Conservation (phyloP, 2,329 filamentous ascomycete genomes). For the Neonectria hederae region DNA sequence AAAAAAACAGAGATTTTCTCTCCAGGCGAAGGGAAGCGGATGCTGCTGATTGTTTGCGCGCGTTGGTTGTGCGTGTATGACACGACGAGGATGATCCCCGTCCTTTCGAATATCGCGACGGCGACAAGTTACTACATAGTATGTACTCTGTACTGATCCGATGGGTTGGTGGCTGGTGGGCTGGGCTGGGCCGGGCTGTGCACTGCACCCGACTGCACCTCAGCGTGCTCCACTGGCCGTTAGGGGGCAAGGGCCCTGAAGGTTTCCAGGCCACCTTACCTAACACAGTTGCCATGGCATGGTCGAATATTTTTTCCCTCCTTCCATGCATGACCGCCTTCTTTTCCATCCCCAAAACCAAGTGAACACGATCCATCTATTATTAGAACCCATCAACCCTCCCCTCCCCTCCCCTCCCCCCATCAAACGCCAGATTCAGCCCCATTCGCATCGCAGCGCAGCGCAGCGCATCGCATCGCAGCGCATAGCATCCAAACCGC, state of each 20-base stretch:
- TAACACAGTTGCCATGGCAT: background rate
- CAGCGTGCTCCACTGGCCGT: constrained; percentile 10
- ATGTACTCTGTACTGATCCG: no score
- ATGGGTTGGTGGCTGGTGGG: constrained; percentile 4
- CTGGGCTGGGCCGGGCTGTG: constrained; percentile 22
- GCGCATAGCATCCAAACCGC: constrained; percentile 26
- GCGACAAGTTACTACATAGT: no score
- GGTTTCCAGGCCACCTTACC: background rate
- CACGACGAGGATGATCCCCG: background rate
- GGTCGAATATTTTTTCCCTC: constrained; percentile 20
- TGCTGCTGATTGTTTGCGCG: background rate
- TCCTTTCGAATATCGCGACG: background rate
- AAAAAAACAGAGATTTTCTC: background rate
- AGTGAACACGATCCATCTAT: constrained; percentile 46
- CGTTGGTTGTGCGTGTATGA: background rate
- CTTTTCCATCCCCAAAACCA: constrained; percentile 36
- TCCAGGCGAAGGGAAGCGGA: background rate
- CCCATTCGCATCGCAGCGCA: constrained; percentile 38
- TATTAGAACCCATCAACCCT: constrained; percentile 42
- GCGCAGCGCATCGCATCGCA: constrained; percentile 27
- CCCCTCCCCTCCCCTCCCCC: constrained; percentile 21
- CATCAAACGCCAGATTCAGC: constrained; percentile 44
- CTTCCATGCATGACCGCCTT: constrained; percentile 36
- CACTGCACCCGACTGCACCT: background rate
- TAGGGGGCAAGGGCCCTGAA: constrained; percentile 11